A percentile compares a stretch with the other conserved stretches of the same genome.
Conservation (phyloP, 2,329 filamentous ascomycete species). For the Clonostachys byssicola region DNA sequence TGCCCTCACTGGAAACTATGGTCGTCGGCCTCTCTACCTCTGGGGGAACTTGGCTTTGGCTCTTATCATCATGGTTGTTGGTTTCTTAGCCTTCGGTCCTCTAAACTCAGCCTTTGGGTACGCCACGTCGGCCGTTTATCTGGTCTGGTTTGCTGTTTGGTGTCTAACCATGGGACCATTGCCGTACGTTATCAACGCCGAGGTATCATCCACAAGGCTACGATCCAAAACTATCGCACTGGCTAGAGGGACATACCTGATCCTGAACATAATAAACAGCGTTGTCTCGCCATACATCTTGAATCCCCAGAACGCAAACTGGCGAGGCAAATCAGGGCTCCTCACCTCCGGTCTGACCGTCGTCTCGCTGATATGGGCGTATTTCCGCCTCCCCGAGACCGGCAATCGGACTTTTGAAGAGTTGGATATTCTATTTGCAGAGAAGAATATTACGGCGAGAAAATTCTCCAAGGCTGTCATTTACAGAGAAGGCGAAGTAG, state of each 20-base stretch:
- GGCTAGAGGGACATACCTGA: conserved; percentile 39
- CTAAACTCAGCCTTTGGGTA: neutral
- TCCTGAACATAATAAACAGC: conserved; percentile 40
- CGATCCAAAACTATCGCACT: conserved; percentile 39
- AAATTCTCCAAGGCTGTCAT: conserved; percentile 28
- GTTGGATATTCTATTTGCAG: conserved; percentile 47
- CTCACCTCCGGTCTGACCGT: conserved; percentile 39
- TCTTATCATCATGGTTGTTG: neutral
- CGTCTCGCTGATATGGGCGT: conserved; percentile 42
- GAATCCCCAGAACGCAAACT: conserved; percentile 37
- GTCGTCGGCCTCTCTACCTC: conserved; percentile 39
- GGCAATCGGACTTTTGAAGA: conserved; percentile 48
- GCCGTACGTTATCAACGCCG: conserved; percentile 35
- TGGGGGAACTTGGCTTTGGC: conserved; percentile 8
- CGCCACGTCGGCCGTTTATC: conserved; percentile 22
- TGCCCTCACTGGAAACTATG: conserved; percentile 34
- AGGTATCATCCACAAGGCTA: conserved; percentile 37
- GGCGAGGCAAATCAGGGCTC: conserved; percentile 41
- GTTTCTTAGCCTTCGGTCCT: neutral
- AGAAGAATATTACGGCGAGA: conserved; percentile 32
- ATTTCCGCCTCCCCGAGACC: conserved; percentile 50
- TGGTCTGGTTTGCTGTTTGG: conserved; percentile 37
- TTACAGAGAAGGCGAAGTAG: conserved; percentile 6
- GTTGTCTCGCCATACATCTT: conserved; percentile 40
- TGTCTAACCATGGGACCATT: conserved; percentile 39